Evolutionary conservation across 495 filamentous ascomycete genomes (phyloP).

Genomic region (Hypomontagnella monticulosa): DNA sequence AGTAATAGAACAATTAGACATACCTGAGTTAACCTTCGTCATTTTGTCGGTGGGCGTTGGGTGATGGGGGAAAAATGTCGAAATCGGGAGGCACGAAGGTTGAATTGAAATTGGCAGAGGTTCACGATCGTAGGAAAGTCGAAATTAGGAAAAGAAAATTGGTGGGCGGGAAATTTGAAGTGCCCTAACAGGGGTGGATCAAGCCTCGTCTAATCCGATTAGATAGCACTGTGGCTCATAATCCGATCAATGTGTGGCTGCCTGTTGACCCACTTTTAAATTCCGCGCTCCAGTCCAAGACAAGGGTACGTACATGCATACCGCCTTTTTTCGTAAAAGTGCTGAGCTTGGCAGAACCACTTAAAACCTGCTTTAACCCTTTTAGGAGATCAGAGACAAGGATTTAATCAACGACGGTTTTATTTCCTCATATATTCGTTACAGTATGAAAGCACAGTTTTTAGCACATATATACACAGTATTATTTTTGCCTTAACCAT

Average conservation of each 20-base stretch:
- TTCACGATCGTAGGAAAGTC: conserved; percentile 29
- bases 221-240: conserved; percentile 22
- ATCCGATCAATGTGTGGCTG: no score
- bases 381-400: no score
- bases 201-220: conserved; percentile 20
- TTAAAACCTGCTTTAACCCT: no score
- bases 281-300: background rate
- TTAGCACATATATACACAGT: no score
- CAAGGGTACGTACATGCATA: no score
- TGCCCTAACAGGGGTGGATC: conserved; percentile 35
- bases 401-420: no score
- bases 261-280: background rate
- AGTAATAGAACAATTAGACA: conserved; percentile 30
- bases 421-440: no score
- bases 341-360: no score
- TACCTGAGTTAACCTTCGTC: conserved; percentile 67
- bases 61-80: conserved; percentile 21
- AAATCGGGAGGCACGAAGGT: conserved; percentile 10
- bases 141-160: conserved; percentile 18
- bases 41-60: conserved; percentile 56
- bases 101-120: conserved; percentile 8
- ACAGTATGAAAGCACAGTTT: no score
- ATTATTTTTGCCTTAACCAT: no score
- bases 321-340: conserved; percentile 13
- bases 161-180: conserved; percentile 37